These are phyloP conservation scores for Ochromonadaceae sp. DNA, from an alignment of 352 stramenopile species.

Conservation along the genomic window DNA sequence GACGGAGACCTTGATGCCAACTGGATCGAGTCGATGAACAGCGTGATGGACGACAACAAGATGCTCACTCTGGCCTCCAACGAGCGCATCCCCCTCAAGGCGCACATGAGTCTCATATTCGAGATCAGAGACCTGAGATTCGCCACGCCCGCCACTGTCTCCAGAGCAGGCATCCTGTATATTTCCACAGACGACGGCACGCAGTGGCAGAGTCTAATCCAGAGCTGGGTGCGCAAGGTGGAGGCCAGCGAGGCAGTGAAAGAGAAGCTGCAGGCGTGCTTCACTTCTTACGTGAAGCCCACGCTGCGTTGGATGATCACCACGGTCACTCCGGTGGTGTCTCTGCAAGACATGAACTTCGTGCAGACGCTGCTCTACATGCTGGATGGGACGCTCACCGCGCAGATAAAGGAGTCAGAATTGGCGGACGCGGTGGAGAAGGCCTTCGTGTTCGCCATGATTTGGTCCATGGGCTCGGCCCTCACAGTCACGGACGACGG, in stretches of 20 bases:
- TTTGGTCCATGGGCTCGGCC: slow-evolving; percentile 82
- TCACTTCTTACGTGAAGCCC: slow-evolving; percentile 73
- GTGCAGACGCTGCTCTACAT: slow-evolving; percentile 81
- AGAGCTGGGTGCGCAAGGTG: slow-evolving; percentile 62
- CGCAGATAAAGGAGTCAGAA: slow-evolving; percentile 49
- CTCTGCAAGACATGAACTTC: slow-evolving; percentile 76
- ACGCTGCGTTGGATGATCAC: slow-evolving; percentile 83
- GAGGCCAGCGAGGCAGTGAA: slow-evolving; percentile 39
- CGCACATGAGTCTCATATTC: slow-evolving; percentile 92
- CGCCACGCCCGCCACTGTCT: slow-evolving; percentile 82
- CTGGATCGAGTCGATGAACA: slow-evolving; percentile 94
- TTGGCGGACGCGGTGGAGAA: slow-evolving; percentile 37
- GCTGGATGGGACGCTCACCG: slow-evolving; percentile 74
- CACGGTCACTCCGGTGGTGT: slow-evolving; percentile 69
- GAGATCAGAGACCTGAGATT: slow-evolving; percentile 88
- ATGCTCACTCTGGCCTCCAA: slow-evolving; percentile 90
- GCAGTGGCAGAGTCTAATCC: slow-evolving; percentile 82
- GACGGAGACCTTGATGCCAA: slow-evolving; percentile 92
- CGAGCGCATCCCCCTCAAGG: slow-evolving; percentile 84
- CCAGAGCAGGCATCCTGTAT: slow-evolving; percentile 82
- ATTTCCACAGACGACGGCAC: slow-evolving; percentile 83
- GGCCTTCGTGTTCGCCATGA: slow-evolving; percentile 82
- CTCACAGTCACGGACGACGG: slow-evolving; percentile 77
- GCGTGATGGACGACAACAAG: slow-evolving; percentile 89
- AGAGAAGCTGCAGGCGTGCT: slow-evolving; percentile 45